phyloP scores from a whole-genome alignment of 2,329 filamentous ascomycete species.

The Paracamarosporium sp. region DNA sequence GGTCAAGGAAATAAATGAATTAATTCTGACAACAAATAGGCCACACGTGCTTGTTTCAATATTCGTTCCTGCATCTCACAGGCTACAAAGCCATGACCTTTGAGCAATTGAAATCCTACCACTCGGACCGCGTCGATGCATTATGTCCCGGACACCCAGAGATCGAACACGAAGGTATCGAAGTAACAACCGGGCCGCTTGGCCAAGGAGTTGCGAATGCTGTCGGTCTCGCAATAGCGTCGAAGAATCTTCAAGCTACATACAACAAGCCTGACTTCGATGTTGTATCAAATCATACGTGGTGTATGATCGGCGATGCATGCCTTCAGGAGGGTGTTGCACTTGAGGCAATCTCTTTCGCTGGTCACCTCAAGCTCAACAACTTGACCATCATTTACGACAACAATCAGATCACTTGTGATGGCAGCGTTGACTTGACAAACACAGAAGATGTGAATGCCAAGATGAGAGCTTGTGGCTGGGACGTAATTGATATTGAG shows the following conservation, averaged over 20 bases:
- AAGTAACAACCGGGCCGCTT: constrained; percentile 66
- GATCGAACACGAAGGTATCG: constrained; percentile 64
- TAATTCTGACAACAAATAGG: constrained; percentile 29
- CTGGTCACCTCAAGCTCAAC: constrained; percentile 61
- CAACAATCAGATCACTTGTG: constrained; percentile 66
- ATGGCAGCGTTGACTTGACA: constrained; percentile 59
- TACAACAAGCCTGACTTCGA: constrained; percentile 60
- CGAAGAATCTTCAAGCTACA: constrained; percentile 61
- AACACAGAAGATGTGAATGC: constrained; percentile 63
- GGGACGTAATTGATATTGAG: constrained; percentile 62
- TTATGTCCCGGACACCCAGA: constrained; percentile 65
- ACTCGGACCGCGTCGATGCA: constrained; percentile 55
- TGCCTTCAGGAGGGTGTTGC: constrained; percentile 66
- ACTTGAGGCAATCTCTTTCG: constrained; percentile 62
- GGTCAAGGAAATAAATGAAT: not conserved
- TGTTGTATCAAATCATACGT: constrained; percentile 60
- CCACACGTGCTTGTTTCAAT: constrained; percentile 64
- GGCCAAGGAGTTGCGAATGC: constrained; percentile 68
- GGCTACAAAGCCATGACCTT: constrained; percentile 64
- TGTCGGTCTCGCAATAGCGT: constrained; percentile 65
- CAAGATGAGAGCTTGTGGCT: constrained; percentile 65
- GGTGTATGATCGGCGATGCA: constrained; percentile 65
- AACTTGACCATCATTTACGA: constrained; percentile 65
- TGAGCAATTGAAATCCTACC: constrained; percentile 64
- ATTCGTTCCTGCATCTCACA: constrained; percentile 60